phyloP scores from a whole-genome alignment of 2,329 filamentous ascomycete species.

The Sphaerostilbella broomeana region DNA sequence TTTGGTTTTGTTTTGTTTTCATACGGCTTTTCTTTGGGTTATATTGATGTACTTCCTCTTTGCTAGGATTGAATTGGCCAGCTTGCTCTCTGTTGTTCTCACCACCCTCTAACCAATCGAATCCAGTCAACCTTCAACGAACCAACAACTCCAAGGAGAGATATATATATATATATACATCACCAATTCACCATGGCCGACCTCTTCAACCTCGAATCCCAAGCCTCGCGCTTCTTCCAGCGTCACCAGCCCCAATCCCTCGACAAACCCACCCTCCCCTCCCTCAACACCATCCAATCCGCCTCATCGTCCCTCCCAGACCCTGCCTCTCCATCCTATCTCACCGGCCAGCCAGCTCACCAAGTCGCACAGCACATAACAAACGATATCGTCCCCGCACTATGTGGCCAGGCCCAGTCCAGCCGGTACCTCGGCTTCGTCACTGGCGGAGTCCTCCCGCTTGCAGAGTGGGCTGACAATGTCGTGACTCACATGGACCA shows the following conservation, averaged over 20 bases:
- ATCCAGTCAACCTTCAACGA: too few relatives aligned
- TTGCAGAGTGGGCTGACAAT: constrained; percentile 76
- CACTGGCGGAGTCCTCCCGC: constrained; percentile 71
- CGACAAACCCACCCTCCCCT: constrained; percentile 33
- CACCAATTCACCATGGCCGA: constrained; percentile 18
- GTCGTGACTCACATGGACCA: constrained; percentile 77
- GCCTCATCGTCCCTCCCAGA: constrained; percentile 37
- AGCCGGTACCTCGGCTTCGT: constrained; percentile 83
- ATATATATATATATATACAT: background rate
- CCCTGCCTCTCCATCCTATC: constrained; percentile 24
- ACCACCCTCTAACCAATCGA: too few relatives aligned
- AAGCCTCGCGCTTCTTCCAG: constrained; percentile 19
- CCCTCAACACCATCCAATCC: constrained; percentile 24
- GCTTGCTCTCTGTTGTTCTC: too few relatives aligned
- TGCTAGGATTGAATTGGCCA: too few relatives aligned
- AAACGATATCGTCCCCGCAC: constrained; percentile 45
- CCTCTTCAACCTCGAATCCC: constrained; percentile 21
- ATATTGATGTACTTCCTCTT: too few relatives aligned
- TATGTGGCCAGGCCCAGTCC: constrained; percentile 60
- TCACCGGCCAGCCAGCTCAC: constrained; percentile 25
- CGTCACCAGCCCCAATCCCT: constrained; percentile 15
- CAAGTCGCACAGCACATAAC: constrained; percentile 36
- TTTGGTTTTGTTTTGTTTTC: too few relatives aligned
- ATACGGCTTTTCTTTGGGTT: too few relatives aligned
- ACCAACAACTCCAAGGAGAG: too few relatives aligned